Evolutionary conservation across 192 early-diverging fungal species (phyloP).

Genomic region (Entomortierella beljakovae): DNA sequence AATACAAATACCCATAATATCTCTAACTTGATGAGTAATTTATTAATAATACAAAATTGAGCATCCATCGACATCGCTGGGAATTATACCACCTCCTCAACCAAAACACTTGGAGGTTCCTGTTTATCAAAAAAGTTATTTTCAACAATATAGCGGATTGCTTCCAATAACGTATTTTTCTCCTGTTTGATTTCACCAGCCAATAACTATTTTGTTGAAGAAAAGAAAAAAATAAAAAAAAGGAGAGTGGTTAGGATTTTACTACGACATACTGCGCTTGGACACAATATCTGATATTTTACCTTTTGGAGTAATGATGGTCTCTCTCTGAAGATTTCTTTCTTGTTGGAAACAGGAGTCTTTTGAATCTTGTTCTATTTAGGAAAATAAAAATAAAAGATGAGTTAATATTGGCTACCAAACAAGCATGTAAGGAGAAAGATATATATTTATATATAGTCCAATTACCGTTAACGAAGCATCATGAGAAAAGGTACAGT

Average conservation of each 20-base stretch:
- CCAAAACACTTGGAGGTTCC: conserved; percentile 16
- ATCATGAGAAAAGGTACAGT: conserved; percentile 61
- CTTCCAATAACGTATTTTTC: conserved; percentile 69
- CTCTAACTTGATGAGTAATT: too few species aligned
- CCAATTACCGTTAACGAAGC: conserved; percentile 24
- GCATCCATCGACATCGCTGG: neutral
- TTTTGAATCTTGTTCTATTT: conserved; percentile 36
- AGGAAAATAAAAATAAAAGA: neutral
- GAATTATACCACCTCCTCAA: conserved; percentile 17
- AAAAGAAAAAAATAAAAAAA: neutral
- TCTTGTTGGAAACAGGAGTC: conserved; percentile 9
- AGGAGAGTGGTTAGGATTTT: neutral
- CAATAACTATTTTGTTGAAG: conserved; percentile 57
- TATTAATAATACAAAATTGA: too few species aligned
- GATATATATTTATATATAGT: too few species aligned
- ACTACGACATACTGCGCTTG: too few species aligned
- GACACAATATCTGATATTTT: neutral
- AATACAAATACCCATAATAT: neutral
- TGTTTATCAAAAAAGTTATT: conserved; percentile 63
- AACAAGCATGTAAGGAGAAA: too few species aligned
- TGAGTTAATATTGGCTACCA: too few species aligned
- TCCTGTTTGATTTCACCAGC: conserved; percentile 71
- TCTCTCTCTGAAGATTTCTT: conserved; percentile 39
- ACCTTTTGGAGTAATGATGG: conserved; percentile 59
- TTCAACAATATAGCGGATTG: conserved; percentile 69